Evolutionary conservation across 2,329 filamentous ascomycete species (phyloP), one percentile per base, ranked within the genome.

Genomic region (Fusarium lyarnte): DNA sequence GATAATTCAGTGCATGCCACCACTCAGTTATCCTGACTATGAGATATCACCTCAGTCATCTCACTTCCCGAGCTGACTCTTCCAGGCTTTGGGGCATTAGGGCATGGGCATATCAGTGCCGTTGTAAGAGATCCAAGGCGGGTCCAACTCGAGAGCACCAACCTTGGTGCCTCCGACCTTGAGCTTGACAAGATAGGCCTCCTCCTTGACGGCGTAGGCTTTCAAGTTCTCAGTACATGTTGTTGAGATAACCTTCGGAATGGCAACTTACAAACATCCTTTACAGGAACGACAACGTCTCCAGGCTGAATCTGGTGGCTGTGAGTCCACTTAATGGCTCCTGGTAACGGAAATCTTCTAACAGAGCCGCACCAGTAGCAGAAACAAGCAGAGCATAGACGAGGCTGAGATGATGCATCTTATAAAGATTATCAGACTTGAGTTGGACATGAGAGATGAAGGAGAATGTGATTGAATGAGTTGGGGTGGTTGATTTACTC

Each of bases 191-290:
- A 49, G 27, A 16, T 49, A 49, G 14, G 45, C 8, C 10, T 31
- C 10, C 27, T 49, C 27, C 27, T 31, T 31, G 14, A 31, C 21
- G 27, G 23, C 8, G 3, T 31, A 49, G 14, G 45, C 45, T 49
- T 9, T 7, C 8, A 9, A 7, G 14, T 23, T 7, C 0, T 49
- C 10, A 49, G 45, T 13, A n/a, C 13, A 47, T 29, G 3, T n/a
- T 5, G 9, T n/a, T 4, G 9, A n/a, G 8, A 11, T 2, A 3
- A 5, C 17, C 0, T 23, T 3, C 2, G 7, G 10, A 31, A 6
- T 23, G 7, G 0, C 3, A 23, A 19, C 45, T 31, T 17, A 31
- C 45, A 49, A 49, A 49, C 45, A 4, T 21, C 21, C 14, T 31
- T 49, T 6, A 49, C 45, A 2, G 45, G 27, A 13, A 49, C 45